phyloP scores from a whole-genome alignment of 306 rosid genomes.

The Vigna reflexopilosa region DNA sequence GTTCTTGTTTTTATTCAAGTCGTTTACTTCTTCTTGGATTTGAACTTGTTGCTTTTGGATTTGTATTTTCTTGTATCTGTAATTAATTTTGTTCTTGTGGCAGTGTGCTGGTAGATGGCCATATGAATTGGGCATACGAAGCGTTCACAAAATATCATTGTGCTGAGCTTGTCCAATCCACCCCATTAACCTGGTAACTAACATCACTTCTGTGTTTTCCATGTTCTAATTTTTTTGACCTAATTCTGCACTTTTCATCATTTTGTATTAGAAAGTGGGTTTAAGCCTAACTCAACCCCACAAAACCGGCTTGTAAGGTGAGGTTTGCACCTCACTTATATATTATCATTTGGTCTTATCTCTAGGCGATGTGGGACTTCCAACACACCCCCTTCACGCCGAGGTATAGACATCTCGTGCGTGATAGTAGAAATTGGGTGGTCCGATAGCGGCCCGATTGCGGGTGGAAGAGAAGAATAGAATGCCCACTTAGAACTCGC shows the following conservation, averaged over 20 bases:
- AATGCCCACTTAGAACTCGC: no score
- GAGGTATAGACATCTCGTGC: no score
- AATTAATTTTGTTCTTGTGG: constrained; percentile 37
- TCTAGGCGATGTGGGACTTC: no score
- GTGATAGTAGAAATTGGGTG: no score
- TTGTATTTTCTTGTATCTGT: constrained; percentile 37
- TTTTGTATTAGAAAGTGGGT: no score
- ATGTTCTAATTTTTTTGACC: constrained; percentile 4
- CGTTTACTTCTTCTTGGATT: constrained; percentile 8
- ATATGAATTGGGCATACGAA: constrained; percentile 83
- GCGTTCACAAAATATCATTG: constrained; percentile 74
- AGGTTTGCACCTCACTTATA: no score
- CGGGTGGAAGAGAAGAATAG: no score
- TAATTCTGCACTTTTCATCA: background rate
- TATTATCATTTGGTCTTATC: no score
- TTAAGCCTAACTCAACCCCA: no score
- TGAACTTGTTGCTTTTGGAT: constrained; percentile 10
- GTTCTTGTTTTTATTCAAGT: constrained; percentile 25
- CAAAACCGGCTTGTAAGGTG: no score
- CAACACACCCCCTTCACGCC: no score
- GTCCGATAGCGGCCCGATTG: no score
- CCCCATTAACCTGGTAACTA: constrained; percentile 62
- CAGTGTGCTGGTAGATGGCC: constrained; percentile 87
- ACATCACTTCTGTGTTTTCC: constrained; percentile 26
- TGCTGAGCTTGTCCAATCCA: constrained; percentile 54